Evolutionary conservation across 1,139 yeast genomes (phyloP).

Genomic region (Geotrichum bryndzae): DNA sequence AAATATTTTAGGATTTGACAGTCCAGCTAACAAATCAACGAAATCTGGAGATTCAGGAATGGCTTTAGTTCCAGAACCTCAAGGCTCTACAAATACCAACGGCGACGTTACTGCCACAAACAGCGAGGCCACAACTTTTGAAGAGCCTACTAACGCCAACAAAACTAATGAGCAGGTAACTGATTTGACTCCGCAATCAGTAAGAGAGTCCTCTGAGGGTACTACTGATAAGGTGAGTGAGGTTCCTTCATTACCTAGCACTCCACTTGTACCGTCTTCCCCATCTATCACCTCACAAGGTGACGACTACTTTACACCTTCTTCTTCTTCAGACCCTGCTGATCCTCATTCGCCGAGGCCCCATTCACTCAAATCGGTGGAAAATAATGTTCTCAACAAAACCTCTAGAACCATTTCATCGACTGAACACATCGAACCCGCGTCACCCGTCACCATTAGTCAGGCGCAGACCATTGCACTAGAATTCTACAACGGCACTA

Average conservation of each 20-base stretch:
- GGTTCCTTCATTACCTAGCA: constrained; percentile 5
- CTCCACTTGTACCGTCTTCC: constrained; percentile 7
- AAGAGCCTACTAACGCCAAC: not conserved
- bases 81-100: not conserved
- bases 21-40: not conserved
- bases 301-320: constrained; percentile 8
- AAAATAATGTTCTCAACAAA: not conserved
- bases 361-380: constrained; percentile 1
- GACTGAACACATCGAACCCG: constrained; percentile 2
- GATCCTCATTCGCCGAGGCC: not conserved
- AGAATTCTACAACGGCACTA: constrained; percentile 25
- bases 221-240: not conserved
- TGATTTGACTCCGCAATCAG: not conserved
- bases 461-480: constrained; percentile 21
- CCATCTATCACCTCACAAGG: constrained; percentile 3
- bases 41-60: not conserved
- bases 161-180: not conserved
- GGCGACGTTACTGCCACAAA: not conserved
- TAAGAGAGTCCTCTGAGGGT: not conserved
- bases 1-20: constrained; percentile 4
- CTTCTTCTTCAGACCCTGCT: constrained; percentile 5
- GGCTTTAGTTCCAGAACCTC: not conserved
- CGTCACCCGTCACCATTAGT: constrained; percentile 1
- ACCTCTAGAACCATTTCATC: not conserved
- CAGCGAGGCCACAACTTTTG: not conserved